These are phyloP conservation scores for Acacia concinna DNA, from an alignment of 331 rosid genomes.

Conservation along the genomic window DNA sequence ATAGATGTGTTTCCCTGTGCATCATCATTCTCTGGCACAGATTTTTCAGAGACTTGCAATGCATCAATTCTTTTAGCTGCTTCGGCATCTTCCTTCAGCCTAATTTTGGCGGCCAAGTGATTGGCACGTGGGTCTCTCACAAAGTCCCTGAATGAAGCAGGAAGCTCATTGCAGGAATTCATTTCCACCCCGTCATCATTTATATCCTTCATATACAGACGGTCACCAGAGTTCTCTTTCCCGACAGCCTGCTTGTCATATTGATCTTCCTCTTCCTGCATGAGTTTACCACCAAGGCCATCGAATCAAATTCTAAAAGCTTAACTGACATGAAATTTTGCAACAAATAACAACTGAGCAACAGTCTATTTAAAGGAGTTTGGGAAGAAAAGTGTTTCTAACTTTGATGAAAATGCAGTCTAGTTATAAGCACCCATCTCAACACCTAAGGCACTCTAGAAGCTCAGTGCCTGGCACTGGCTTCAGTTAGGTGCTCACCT, in stretches of 20 bases:
- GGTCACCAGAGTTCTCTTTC: slow-evolving; percentile 54
- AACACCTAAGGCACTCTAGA: background rate
- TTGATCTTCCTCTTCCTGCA: slow-evolving; percentile 90
- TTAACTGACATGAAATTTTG: background rate
- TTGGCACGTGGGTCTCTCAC: slow-evolving; percentile 83
- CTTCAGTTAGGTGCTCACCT: background rate
- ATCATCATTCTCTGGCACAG: slow-evolving; percentile 13
- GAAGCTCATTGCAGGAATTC: slow-evolving; percentile 53
- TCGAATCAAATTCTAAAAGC: background rate
- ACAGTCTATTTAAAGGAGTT: background rate
- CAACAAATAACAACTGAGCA: slow-evolving; percentile 7
- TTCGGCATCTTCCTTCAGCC: slow-evolving; percentile 71
- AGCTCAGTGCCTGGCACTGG: background rate
- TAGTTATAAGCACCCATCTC: background rate
- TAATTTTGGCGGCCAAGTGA: slow-evolving; percentile 74
- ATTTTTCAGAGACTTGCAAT: slow-evolving; percentile 55
- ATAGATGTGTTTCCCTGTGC: slow-evolving; percentile 28
- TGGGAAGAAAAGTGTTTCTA: background rate
- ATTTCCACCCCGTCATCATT: slow-evolving; percentile 71
- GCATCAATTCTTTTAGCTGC: slow-evolving; percentile 52
- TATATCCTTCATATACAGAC: slow-evolving; percentile 66
- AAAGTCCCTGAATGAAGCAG: slow-evolving; percentile 46
- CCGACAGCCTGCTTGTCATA: slow-evolving; percentile 89
- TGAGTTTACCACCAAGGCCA: background rate
- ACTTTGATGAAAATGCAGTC: background rate